These are phyloP conservation scores for Ulota crispa DNA, from an alignment of 225 moss, liverwort and hornwort genomes.

Conservation along the genomic window DNA sequence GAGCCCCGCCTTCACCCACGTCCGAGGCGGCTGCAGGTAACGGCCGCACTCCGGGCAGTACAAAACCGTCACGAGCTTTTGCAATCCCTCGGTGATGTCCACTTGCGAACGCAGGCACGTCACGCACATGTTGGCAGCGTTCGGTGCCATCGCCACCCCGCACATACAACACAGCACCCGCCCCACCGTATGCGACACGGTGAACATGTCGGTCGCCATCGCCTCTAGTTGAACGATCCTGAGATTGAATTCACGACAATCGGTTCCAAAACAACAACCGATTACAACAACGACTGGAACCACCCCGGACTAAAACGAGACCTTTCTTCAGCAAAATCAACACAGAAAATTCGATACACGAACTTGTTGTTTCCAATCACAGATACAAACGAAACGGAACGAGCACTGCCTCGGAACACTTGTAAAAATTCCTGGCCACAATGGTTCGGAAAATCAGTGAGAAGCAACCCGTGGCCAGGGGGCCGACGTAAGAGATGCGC, in stretches of 20 bases:
- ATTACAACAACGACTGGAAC: background rate
- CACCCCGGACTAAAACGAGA: background rate
- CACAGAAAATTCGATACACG: background rate
- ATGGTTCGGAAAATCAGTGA: background rate
- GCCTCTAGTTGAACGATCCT: conserved; percentile 11
- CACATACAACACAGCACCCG: conserved; percentile 97
- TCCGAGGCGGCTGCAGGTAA: conserved; percentile 88
- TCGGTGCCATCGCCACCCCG: conserved; percentile 86
- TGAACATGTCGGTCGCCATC: conserved; percentile 97
- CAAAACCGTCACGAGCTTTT: conserved; percentile 80
- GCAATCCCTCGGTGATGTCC: conserved; percentile 93
- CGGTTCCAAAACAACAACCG: background rate
- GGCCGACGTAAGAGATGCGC: background rate
- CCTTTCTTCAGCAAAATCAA: background rate
- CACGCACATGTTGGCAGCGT: conserved; percentile 97
- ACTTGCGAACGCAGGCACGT: conserved; percentile 91
- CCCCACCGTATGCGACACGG: conserved; percentile 82
- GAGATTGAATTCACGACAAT: background rate
- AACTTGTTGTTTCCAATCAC: background rate
- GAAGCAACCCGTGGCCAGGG: conserved; percentile 19
- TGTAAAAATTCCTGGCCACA: background rate
- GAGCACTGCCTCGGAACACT: background rate
- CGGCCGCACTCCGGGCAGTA: conserved; percentile 93
- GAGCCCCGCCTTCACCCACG: conserved; percentile 93
- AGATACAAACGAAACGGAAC: background rate